phyloP scores from a whole-genome alignment of 73 alveolate species.

The Symbiodinium pilosum region DNA sequence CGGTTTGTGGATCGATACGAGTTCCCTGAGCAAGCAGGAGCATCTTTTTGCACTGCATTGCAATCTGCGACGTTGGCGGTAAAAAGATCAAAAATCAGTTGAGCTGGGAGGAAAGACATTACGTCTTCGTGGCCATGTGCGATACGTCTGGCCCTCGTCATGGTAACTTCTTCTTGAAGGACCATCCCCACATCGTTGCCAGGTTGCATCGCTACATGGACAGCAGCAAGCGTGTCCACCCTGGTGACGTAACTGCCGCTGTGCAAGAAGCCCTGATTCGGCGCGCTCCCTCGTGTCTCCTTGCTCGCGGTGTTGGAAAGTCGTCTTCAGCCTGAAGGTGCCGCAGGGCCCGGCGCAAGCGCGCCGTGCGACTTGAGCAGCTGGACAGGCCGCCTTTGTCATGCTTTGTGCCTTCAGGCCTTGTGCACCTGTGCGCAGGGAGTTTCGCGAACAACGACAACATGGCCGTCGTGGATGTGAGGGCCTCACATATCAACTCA shows the following conservation, averaged over 20 bases:
- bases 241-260: slow-evolving; percentile 80
- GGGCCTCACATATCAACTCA: neutral
- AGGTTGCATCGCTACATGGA: slow-evolving; percentile 92
- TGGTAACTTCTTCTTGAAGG: neutral
- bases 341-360: slow-evolving; percentile 78
- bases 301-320: neutral
- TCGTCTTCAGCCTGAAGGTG: slow-evolving; percentile 6
- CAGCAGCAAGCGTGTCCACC: slow-evolving; percentile 41
- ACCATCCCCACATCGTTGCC: neutral
- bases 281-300: neutral
- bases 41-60: too few relatives aligned
- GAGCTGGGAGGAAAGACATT: slow-evolving; percentile 54
- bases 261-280: slow-evolving; percentile 76
- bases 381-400: slow-evolving; percentile 20
- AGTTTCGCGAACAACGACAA: neutral
- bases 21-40: slow-evolving; percentile 81
- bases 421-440: neutral
- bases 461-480: neutral
- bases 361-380: slow-evolving; percentile 87
- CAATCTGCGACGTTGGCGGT: too few relatives aligned
- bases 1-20: slow-evolving; percentile 82
- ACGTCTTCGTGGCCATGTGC: slow-evolving; percentile 83
- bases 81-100: too few relatives aligned
- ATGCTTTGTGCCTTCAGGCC: neutral
- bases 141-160: slow-evolving; percentile 51